phyloP scores from a whole-genome alignment of 805 yeast species.

The Teunomyces panamensis region DNA sequence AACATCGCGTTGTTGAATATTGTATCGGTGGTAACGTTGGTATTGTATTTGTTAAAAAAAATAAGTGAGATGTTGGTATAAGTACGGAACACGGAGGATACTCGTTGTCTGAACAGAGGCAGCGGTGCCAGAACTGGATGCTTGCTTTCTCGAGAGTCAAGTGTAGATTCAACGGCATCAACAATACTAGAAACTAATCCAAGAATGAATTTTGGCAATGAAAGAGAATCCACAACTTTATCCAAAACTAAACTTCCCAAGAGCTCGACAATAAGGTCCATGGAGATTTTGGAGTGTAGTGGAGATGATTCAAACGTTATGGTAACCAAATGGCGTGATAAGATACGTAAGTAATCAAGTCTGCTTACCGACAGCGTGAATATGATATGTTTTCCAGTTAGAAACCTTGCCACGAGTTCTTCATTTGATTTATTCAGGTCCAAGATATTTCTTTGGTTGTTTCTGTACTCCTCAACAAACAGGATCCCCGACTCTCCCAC shows the following conservation, averaged over 20 bases:
- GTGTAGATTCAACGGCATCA: conserved; percentile 3
- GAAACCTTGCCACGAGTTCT: conserved; percentile 2
- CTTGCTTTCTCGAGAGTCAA: not conserved
- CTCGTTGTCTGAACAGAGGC: not conserved
- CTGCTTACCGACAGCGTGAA: conserved; percentile 11
- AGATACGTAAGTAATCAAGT: conserved; percentile 20
- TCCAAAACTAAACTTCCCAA: conserved; percentile 28
- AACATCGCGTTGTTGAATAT: conserved; percentile 16
- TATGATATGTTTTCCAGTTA: conserved; percentile 15
- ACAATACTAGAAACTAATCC: conserved; percentile 10
- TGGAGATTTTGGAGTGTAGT: conserved; percentile 22
- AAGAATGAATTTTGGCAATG: conserved; percentile 26
- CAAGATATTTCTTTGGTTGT: not conserved
- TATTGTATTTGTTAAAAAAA: not conserved
- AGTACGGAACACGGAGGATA: not conserved
- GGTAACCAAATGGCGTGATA: conserved; percentile 20
- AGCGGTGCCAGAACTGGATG: not conserved
- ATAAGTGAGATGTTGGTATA: conserved; percentile 1
- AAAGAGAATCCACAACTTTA: conserved; percentile 20
- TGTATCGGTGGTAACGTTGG: not conserved
- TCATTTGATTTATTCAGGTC: not conserved
- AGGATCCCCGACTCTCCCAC: not conserved
- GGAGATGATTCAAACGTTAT: conserved; percentile 14
- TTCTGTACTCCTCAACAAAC: not conserved
- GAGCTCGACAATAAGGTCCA: conserved; percentile 20